phyloP scores from a whole-genome alignment of 1,284 basidiomycete species.

The Trametes pubescens region DNA sequence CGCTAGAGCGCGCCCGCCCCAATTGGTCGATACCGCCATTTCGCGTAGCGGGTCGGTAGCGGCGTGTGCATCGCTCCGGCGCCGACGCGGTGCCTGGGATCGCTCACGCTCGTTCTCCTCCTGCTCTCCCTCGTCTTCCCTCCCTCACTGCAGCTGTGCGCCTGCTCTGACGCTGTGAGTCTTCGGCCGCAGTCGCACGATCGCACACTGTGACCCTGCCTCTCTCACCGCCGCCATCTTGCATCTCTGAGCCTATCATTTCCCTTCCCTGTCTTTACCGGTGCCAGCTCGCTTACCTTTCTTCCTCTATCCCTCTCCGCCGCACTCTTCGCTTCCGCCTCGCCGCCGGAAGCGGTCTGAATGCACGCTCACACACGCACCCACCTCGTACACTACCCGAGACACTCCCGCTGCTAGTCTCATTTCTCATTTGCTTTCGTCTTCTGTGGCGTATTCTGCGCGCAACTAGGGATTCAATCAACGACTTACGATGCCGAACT shows the following conservation, averaged over 20 bases:
- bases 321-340: conserved; percentile 1
- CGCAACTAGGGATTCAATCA: neutral
- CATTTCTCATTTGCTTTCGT: neutral
- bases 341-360: conserved; percentile 3
- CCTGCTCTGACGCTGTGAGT: neutral
- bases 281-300: conserved; percentile 24
- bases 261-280: conserved; percentile 20
- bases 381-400: neutral
- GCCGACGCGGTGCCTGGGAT: neutral
- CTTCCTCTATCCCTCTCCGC: conserved; percentile 13
- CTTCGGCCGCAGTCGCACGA: neutral
- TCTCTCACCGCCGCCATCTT: conserved; percentile 7
- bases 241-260: conserved; percentile 3
- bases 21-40: neutral
- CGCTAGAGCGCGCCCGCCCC: neutral
- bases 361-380: conserved; percentile 4
- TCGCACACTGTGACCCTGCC: conserved; percentile 10
- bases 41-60: neutral
- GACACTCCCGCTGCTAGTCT: conserved; percentile 3
- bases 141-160: neutral
- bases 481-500: conserved; percentile 34
- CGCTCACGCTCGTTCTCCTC: neutral
- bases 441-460: neutral
- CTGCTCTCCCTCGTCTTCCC: neutral
- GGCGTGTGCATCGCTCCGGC: neutral